These are phyloP conservation scores for Nakaseomyces uthaithaninus DNA, from an alignment of 1,139 yeast genomes.

Conservation along the genomic window DNA sequence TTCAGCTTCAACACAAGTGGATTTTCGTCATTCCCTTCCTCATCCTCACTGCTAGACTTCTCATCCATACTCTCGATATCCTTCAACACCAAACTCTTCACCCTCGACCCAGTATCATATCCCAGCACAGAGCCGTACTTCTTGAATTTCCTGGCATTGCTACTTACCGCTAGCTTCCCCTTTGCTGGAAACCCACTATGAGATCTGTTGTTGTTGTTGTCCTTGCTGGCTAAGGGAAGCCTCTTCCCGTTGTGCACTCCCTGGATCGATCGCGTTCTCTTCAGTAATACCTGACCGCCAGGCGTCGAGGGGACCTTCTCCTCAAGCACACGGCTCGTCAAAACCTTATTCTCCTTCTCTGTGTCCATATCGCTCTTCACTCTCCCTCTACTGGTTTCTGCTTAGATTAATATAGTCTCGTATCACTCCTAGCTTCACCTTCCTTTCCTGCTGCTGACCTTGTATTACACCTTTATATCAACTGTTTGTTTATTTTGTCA, in stretches of 20 bases:
- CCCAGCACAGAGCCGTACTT: slow-evolving; percentile 30
- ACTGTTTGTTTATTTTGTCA: neutral
- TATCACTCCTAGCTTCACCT: too few species aligned
- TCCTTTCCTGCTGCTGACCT: too few species aligned
- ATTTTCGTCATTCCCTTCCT: slow-evolving; percentile 22
- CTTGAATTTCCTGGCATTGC: slow-evolving; percentile 27
- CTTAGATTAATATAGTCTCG: too few species aligned
- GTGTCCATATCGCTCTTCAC: slow-evolving; percentile 1
- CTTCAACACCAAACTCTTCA: slow-evolving; percentile 29
- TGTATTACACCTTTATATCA: too few species aligned
- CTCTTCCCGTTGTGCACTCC: slow-evolving; percentile 8
- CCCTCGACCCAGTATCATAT: slow-evolving; percentile 18
- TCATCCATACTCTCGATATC: slow-evolving; percentile 21
- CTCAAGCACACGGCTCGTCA: neutral
- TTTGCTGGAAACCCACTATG: slow-evolving; percentile 4
- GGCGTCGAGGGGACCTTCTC: slow-evolving; percentile 8
- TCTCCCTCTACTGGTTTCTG: neutral
- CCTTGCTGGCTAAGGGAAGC: slow-evolving; percentile 6
- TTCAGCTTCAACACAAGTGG: slow-evolving; percentile 16
- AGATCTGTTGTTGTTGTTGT: slow-evolving; percentile 8
- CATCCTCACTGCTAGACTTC: slow-evolving; percentile 17
- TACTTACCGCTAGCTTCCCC: slow-evolving; percentile 2
- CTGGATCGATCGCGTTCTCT: slow-evolving; percentile 17
- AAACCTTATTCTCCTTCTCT: slow-evolving; percentile 8
- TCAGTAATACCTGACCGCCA: slow-evolving; percentile 15